Base-by-base conservation (phyloP, 1,139 yeast genomes). In the Geotrichum histeridarum region DNA sequence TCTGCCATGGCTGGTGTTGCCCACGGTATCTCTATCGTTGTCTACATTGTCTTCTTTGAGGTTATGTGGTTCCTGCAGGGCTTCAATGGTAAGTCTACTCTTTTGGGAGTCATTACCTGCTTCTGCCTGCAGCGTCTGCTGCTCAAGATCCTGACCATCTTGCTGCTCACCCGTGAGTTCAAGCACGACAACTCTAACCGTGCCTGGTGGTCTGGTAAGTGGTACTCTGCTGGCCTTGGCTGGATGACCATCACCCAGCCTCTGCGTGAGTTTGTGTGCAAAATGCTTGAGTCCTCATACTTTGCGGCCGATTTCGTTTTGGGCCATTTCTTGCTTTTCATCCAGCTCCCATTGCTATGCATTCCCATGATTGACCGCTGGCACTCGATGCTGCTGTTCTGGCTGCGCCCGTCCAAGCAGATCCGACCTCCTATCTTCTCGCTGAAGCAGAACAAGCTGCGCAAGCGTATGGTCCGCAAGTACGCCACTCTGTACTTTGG, bases 131-230 rank as follows among this genome's bases (percentile, higher is more conserved):
- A 94, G 79, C 84, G 99, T 77, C 74, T 86, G 55, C 73, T 93
- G 63, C 87, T 93, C 81, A 90, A 93, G 78, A 72, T 87, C 66
- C 77, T 93, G 78, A 87, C 96, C 17, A 75, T 86, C 55, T 73
- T 81, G 63, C 76, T 84, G 74, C 80, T 93, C 70, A 91, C 99
- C 53, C 85, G 99, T 78, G 99, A 93, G 76, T 91, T 90, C 78
- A 93, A 91, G 83, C 91, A 89, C 67, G 99, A 94, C 73, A 91
- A 86, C 70, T 80, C 99, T 45, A 93, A 93, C 76, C 85, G 95
- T 65, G 98, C 99, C 32, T 93, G 95, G 93, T 93, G 99, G 99
- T 86, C 96, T 59, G 99, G 99, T 80, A 91, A 91, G 74, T 93
- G 99, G 99, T 89, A 91, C 73, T 91, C 95, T 60, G 78, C 89